phyloP scores from a whole-genome alignment of 331 rosid species.

The Quercus tomentella region DNA sequence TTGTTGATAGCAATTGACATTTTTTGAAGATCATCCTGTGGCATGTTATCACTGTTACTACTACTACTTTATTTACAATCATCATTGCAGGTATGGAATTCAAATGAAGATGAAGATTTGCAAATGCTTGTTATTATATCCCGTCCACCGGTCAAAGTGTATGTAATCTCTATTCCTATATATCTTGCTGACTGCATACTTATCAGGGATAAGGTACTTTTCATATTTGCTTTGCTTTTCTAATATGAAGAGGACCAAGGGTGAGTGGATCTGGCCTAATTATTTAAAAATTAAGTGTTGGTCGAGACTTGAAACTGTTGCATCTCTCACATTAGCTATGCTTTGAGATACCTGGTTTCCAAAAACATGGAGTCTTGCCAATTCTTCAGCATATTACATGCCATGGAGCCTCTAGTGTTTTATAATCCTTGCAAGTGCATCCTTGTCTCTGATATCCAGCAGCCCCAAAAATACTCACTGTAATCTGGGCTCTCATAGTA shows the following conservation, averaged over 20 bases:
- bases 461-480: background rate
- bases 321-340: background rate
- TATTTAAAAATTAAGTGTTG: background rate
- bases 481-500: background rate
- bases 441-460: background rate
- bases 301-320: background rate
- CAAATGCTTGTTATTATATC: conserved; percentile 75
- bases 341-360: background rate
- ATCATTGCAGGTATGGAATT: conserved; percentile 66
- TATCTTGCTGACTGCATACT: conserved; percentile 11
- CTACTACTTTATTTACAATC: background rate
- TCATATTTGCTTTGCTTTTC: background rate
- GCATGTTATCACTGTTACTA: background rate
- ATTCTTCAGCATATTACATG: conserved; percentile 7
- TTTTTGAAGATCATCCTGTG: background rate
- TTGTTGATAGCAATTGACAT: background rate
- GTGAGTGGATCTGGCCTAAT: background rate
- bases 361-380: background rate
- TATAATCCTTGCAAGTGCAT: background rate
- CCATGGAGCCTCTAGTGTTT: background rate
- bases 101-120: conserved; percentile 73
- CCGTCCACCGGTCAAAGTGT: conserved; percentile 90
- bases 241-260: background rate
- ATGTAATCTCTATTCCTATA: conserved; percentile 31
- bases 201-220: background rate